Conservation (phyloP, 2,329 filamentous ascomycete species). For the Beauveria brongniartii region DNA sequence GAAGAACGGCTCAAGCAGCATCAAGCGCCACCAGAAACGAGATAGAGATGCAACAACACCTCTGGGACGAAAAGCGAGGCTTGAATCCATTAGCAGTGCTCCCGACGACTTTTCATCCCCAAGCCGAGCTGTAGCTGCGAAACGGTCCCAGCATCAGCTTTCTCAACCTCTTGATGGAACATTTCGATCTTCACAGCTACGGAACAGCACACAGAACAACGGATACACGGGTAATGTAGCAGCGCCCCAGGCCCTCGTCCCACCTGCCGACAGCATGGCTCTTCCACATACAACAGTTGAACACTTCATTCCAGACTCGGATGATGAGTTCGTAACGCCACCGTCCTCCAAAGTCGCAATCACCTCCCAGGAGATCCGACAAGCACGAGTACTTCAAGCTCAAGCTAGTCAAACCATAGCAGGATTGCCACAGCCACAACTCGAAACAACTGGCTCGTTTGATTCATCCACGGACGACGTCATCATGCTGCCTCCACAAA, state of each 20-base stretch:
- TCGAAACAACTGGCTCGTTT: not conserved
- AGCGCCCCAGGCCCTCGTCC: too few species aligned
- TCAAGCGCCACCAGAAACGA: slow-evolving; percentile 4
- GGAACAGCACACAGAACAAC: not conserved
- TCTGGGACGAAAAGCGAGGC: not conserved
- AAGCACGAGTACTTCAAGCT: not conserved
- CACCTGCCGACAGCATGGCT: not conserved
- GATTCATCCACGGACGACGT: not conserved
- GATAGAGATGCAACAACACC: not conserved
- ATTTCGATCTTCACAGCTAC: slow-evolving; percentile 11
- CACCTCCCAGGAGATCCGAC: not conserved
- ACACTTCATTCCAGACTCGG: slow-evolving; percentile 46
- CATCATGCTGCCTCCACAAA: not conserved
- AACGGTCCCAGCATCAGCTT: not conserved
- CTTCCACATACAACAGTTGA: slow-evolving; percentile 13
- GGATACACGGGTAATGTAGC: too few species aligned
- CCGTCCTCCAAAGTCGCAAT: slow-evolving; percentile 26
- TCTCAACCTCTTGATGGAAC: slow-evolving; percentile 11
- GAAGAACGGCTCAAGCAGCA: not conserved
- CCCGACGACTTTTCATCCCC: slow-evolving; percentile 8
- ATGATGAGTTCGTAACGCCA: slow-evolving; percentile 44
- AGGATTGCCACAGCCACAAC: not conserved
- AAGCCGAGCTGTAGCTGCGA: not conserved
- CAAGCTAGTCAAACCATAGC: not conserved
- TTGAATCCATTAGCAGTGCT: not conserved